phyloP scores from a whole-genome alignment of 768 basidiomycete species.

The Leccinum incarnatum region DNA sequence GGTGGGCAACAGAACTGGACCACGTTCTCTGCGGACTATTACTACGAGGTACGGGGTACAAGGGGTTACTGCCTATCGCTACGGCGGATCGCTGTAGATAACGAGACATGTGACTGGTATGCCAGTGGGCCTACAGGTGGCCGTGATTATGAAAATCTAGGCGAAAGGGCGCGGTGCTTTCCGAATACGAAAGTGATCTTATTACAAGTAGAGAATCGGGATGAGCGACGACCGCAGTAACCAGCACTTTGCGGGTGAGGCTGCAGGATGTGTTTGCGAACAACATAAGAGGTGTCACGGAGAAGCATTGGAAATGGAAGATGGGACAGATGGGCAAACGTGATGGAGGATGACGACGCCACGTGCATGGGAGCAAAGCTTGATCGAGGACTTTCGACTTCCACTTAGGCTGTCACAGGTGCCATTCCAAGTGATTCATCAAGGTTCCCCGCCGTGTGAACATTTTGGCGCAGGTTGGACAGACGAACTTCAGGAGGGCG shows the following conservation, averaged over 20 bases:
- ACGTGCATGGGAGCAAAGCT: not conserved
- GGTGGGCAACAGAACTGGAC: no score
- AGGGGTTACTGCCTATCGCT: no score
- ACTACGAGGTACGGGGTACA: no score
- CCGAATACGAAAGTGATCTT: not conserved
- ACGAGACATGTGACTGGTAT: no score
- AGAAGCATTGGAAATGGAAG: not conserved
- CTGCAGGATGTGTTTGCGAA: not conserved
- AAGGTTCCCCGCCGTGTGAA: conserved; percentile 6
- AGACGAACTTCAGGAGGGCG: not conserved
- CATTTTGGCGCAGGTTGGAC: not conserved
- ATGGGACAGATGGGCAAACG: not conserved
- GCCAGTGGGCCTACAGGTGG: no score
- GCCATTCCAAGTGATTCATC: not conserved
- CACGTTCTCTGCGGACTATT: no score
- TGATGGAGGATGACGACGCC: not conserved
- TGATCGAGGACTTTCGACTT: not conserved
- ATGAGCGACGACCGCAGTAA: not conserved
- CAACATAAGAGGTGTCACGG: not conserved
- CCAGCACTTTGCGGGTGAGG: not conserved
- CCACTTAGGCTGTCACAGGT: not conserved
- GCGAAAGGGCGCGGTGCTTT: not conserved
- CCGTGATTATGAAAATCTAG: no score
- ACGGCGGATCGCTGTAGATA: no score
- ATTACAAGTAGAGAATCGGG: not conserved